Conservation (phyloP, 2,329 filamentous ascomycete genomes). For the Cladosporium sp. region DNA sequence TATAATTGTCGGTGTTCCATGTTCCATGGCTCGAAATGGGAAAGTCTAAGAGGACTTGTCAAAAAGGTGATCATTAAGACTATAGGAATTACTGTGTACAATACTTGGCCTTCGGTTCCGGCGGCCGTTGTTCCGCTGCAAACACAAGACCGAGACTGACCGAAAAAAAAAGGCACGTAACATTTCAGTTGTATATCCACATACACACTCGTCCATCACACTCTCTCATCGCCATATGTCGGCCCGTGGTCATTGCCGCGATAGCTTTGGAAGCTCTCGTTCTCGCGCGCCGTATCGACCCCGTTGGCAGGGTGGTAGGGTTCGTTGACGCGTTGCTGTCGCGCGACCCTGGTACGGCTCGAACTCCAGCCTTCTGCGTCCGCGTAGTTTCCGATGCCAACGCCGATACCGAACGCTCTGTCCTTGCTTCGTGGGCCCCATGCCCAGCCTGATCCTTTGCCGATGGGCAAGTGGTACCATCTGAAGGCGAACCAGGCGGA, state of each 20-base stretch:
- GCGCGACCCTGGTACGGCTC: not conserved
- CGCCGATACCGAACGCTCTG: slow-evolving; percentile 71
- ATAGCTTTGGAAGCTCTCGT: slow-evolving; percentile 12
- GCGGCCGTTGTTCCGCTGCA: not conserved
- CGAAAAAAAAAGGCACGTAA: not conserved
- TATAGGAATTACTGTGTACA: not conserved
- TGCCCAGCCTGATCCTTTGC: slow-evolving; percentile 79
- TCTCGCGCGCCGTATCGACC: not conserved
- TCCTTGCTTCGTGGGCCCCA: slow-evolving; percentile 77
- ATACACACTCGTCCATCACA: not conserved
- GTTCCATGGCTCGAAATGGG: not conserved
- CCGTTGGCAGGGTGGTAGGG: slow-evolving; percentile 1
- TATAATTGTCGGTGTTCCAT: not conserved
- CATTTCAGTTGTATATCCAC: not conserved
- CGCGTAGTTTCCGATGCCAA: slow-evolving; percentile 41
- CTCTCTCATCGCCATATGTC: slow-evolving; percentile 8
- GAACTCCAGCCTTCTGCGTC: slow-evolving; percentile 20
- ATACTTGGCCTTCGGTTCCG: not conserved
- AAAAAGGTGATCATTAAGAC: not conserved
- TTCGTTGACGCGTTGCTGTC: not conserved
- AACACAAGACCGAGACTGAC: not conserved
- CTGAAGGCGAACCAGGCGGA: slow-evolving; percentile 75
- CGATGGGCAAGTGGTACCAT: slow-evolving; percentile 82
- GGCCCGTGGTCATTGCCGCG: slow-evolving; percentile 4
- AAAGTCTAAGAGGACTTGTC: not conserved